Conservation (phyloP, 352 stramenopile genomes). For the Plasmopara muralis region DNA sequence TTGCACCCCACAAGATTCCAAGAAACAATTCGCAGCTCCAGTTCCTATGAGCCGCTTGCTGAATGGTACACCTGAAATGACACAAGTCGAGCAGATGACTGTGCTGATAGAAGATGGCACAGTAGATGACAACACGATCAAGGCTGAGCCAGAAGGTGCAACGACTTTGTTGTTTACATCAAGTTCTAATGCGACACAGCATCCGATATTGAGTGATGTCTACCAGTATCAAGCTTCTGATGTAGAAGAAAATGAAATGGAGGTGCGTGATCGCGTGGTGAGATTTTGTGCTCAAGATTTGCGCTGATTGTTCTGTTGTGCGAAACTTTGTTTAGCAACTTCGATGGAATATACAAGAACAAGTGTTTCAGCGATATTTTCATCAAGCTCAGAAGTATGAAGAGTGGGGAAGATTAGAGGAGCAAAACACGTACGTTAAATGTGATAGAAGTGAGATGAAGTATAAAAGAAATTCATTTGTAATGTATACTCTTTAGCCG, state of each 20-base stretch:
- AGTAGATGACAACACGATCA: constrained; percentile 27
- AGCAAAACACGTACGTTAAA: constrained; percentile 45
- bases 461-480: too few species aligned
- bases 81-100: constrained; percentile 48
- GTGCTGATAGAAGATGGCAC: constrained; percentile 41
- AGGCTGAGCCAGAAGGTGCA: constrained; percentile 25
- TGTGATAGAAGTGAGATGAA: neutral
- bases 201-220: constrained; percentile 25
- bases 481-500: constrained; percentile 20
- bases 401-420: constrained; percentile 50
- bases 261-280: constrained; percentile 30
- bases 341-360: constrained; percentile 58
- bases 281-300: too few species aligned
- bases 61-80: constrained; percentile 38
- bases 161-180: constrained; percentile 22
- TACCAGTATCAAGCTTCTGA: constrained; percentile 59
- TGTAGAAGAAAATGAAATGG: constrained; percentile 65
- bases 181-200: constrained; percentile 6
- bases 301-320: too few species aligned
- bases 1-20: constrained; percentile 16
- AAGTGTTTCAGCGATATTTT: constrained; percentile 58
- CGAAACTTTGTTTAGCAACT: constrained; percentile 34
- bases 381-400: constrained; percentile 44
- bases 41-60: constrained; percentile 31
- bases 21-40: constrained; percentile 6